Percentiles rank a stretch among this genome's conserved stretches.
phyloP scores from a whole-genome alignment of 352 stramenopile species.

The Phytophthora tentaculata region DNA sequence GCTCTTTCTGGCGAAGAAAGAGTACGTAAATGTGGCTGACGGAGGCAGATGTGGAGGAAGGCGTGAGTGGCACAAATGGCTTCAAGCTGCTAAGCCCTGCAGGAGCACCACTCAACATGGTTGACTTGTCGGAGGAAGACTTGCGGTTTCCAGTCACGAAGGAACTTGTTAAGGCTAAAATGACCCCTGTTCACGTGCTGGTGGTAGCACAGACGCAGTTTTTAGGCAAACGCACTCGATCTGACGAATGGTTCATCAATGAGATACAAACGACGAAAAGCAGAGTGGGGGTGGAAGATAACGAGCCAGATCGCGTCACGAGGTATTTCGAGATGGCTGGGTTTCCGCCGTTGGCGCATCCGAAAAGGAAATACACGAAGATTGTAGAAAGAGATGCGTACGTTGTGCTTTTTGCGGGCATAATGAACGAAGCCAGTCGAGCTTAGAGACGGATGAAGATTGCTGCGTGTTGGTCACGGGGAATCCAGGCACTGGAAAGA shows the following conservation, averaged over 20 bases:
- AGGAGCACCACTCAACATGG: too few relatives aligned
- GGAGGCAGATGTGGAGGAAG: too few relatives aligned
- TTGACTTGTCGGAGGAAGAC: too few relatives aligned
- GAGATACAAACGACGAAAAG: slow-evolving; percentile 11
- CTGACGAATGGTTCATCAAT: slow-evolving; percentile 12
- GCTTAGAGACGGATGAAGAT: neutral
- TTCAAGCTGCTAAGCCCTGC: too few relatives aligned
- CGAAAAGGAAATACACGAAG: slow-evolving; percentile 6
- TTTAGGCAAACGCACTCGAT: slow-evolving; percentile 14
- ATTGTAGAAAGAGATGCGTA: slow-evolving; percentile 17
- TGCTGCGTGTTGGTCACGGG: neutral
- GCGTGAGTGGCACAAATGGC: too few relatives aligned
- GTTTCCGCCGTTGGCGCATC: slow-evolving; percentile 13
- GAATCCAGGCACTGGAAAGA: neutral
- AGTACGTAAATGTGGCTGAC: too few relatives aligned
- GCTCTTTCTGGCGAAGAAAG: too few relatives aligned
- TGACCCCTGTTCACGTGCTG: too few relatives aligned
- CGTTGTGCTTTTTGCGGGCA: slow-evolving; percentile 9
- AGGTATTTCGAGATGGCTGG: slow-evolving; percentile 21
- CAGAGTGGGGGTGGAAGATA: slow-evolving; percentile 8
- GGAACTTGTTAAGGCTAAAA: too few relatives aligned
- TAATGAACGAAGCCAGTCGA: slow-evolving; percentile 11
- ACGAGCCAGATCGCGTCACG: neutral
- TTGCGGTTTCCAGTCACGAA: too few relatives aligned
- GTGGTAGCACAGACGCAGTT: neutral